Conservation (phyloP, 2,329 filamentous ascomycete genomes). For the Hymenoscyphus infarciens region DNA sequence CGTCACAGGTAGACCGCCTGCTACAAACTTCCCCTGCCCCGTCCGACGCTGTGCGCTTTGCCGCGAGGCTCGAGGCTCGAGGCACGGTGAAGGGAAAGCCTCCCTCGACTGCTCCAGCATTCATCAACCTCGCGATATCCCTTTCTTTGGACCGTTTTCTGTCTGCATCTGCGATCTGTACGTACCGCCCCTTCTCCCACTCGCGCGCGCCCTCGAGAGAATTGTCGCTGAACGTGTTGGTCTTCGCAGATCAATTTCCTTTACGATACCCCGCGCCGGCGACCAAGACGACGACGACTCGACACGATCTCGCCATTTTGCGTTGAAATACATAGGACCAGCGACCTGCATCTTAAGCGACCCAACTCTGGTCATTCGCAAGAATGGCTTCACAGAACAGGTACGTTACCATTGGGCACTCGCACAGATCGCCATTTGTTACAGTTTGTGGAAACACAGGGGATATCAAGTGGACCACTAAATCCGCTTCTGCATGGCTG, state of each 20-base stretch:
- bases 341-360: slow-evolving; percentile 11
- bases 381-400: slow-evolving; percentile 35
- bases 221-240: background rate
- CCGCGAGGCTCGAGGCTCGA: slow-evolving; percentile 2
- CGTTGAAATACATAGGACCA: slow-evolving; percentile 13
- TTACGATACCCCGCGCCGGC: background rate
- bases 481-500: slow-evolving; percentile 8
- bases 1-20: background rate
- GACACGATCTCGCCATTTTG: slow-evolving; percentile 19
- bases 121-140: background rate
- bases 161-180: background rate
- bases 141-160: background rate
- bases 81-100: slow-evolving; percentile 10
- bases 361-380: slow-evolving; percentile 17
- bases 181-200: background rate
- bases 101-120: background rate
- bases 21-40: background rate
- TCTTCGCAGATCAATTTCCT: background rate
- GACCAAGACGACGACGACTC: slow-evolving; percentile 14
- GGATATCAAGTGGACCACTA: slow-evolving; percentile 17
- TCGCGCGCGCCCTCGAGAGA: background rate
- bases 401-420: slow-evolving; percentile 23
- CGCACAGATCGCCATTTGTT: slow-evolving; percentile 25
- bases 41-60: slow-evolving; percentile 11
- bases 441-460: slow-evolving; percentile 28